Percentiles rank a stretch among this genome's conserved stretches.
Conservation (phyloP, 129 eudicot species). For the Ambrosia trifida region DNA sequence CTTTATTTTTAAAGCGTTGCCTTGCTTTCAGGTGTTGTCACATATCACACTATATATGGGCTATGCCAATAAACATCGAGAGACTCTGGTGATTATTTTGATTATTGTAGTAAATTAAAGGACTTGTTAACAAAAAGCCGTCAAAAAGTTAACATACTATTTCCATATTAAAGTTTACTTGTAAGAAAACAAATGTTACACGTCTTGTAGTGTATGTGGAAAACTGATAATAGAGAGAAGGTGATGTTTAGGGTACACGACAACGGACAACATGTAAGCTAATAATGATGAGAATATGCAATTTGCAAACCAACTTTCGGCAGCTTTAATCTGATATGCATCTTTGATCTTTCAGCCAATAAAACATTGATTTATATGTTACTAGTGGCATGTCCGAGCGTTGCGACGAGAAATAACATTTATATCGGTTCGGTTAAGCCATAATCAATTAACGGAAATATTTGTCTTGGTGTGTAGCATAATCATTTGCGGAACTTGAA, state of each 20-base stretch:
- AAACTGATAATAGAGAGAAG: slow-evolving; percentile 14
- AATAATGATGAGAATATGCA: slow-evolving; percentile 34
- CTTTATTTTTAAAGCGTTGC: neutral
- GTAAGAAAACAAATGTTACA: slow-evolving; percentile 10
- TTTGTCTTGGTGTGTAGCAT: too few species aligned
- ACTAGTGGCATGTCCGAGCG: too few species aligned
- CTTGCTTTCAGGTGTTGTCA: neutral
- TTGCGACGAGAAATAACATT: too few species aligned
- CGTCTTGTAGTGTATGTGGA: neutral
- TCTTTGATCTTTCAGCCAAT: slow-evolving; percentile 22
- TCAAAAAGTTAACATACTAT: neutral
- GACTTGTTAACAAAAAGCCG: neutral
- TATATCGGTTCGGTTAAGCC: too few species aligned
- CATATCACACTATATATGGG: too few species aligned
- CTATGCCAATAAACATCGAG: neutral
- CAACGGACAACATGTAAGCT: slow-evolving; percentile 13
- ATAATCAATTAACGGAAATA: too few species aligned
- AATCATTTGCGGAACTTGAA: too few species aligned
- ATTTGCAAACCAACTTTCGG: slow-evolving; percentile 36
- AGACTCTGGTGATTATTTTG: neutral
- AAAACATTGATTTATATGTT: neutral
- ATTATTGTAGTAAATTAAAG: neutral
- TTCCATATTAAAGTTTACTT: neutral
- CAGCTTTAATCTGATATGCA: slow-evolving; percentile 23
- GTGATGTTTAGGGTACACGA: slow-evolving; percentile 32